Percentiles rank a stretch among this genome's conserved stretches.
These are phyloP conservation scores for Spathaspora boniae DNA, from an alignment of 805 yeast genomes.

Conservation along the genomic window DNA sequence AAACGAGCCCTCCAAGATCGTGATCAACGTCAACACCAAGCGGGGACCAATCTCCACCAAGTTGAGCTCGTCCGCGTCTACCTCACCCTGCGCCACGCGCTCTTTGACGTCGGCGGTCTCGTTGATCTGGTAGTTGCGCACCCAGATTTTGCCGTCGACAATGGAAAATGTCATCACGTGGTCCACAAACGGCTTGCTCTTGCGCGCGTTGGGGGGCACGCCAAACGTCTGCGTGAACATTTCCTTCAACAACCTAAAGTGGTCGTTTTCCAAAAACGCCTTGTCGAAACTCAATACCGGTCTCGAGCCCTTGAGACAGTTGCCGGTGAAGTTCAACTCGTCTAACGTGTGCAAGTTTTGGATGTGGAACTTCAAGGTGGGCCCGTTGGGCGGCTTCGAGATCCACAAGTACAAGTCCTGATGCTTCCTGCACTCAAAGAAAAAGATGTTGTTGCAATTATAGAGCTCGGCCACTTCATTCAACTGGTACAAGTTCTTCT, in stretches of 20 bases:
- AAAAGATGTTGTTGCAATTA: constrained; percentile 93
- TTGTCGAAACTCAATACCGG: constrained; percentile 88
- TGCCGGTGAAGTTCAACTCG: constrained; percentile 94
- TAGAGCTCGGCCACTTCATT: constrained; percentile 95
- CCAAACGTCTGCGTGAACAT: constrained; percentile 57
- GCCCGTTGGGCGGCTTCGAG: constrained; percentile 97
- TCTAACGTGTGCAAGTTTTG: constrained; percentile 96
- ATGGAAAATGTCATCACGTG: constrained; percentile 91
- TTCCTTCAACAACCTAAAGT: constrained; percentile 75
- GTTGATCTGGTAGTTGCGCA: constrained; percentile 87
- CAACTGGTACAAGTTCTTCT: constrained; percentile 80
- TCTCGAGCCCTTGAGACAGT: constrained; percentile 91
- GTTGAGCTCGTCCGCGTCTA: constrained; percentile 57
- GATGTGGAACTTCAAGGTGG: constrained; percentile 88
- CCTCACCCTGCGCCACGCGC: constrained; percentile 39
- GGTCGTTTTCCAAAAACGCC: constrained; percentile 62
- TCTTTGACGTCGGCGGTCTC: constrained; percentile 62
- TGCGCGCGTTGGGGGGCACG: constrained; percentile 91
- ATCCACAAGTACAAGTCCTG: constrained; percentile 93
- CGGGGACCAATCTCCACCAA: constrained; percentile 96
- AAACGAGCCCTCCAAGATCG: constrained; percentile 92
- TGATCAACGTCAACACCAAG: constrained; percentile 86
- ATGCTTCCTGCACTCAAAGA: constrained; percentile 95
- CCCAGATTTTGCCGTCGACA: constrained; percentile 93
- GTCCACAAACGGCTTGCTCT: constrained; percentile 90